These are phyloP conservation scores for Barnettozyma salicaria DNA, from an alignment of 805 yeast species.

Conservation along the genomic window DNA sequence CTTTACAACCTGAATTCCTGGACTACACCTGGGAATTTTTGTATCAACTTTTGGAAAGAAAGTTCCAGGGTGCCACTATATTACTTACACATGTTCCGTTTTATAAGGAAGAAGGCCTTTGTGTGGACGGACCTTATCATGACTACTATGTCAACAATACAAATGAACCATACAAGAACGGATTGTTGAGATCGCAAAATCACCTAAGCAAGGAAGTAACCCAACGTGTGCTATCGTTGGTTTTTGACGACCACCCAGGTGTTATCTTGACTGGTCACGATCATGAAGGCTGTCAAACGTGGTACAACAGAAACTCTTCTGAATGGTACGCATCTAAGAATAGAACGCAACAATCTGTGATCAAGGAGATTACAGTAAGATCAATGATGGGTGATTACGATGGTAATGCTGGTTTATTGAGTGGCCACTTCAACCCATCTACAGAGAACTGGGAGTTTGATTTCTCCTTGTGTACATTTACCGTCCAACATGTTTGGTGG, in stretches of 20 bases:
- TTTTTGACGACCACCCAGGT: constrained; percentile 69
- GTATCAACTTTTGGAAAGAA: constrained; percentile 45
- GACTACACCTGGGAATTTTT: constrained; percentile 70
- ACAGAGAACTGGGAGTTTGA: constrained; percentile 54
- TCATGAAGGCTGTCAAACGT: constrained; percentile 85
- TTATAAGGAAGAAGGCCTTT: constrained; percentile 73
- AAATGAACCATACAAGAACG: constrained; percentile 60
- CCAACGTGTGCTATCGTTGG: constrained; percentile 60
- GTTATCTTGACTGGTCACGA: constrained; percentile 91
- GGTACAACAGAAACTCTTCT: constrained; percentile 43
- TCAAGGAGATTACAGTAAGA: constrained; percentile 78
- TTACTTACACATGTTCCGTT: constrained; percentile 87
- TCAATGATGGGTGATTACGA: constrained; percentile 96
- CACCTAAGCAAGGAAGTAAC: constrained; percentile 66
- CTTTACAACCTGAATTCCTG: constrained; percentile 64
- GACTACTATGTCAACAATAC: constrained; percentile 51
- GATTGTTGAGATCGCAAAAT: constrained; percentile 76
- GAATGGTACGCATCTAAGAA: constrained; percentile 57
- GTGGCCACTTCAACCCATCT: constrained; percentile 54
- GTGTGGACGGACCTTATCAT: constrained; percentile 80
- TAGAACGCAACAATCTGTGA: constrained; percentile 29
- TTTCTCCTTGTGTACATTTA: constrained; percentile 73
- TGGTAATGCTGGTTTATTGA: constrained; percentile 82
- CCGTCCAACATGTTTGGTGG: constrained; percentile 96
- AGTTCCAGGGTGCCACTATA: constrained; percentile 73